Evolutionary conservation across 2,329 filamentous ascomycete species (phyloP).

Genomic region (Cladosporium sp.): DNA sequence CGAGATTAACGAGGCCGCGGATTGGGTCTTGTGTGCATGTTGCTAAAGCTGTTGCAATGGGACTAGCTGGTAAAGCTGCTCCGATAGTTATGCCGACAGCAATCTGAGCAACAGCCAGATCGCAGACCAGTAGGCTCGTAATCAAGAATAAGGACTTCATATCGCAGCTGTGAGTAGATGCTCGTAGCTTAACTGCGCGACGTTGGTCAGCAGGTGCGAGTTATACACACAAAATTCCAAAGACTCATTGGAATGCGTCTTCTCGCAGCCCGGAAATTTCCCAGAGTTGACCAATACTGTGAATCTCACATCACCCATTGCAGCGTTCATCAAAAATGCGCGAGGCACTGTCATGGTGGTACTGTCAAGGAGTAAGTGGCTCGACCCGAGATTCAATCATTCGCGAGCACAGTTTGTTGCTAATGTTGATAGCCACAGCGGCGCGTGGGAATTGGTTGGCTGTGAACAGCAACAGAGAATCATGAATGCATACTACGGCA

Average conservation of each 20-base stretch:
- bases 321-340: background rate
- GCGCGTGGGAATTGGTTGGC: background rate
- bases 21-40: background rate
- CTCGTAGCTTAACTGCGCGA: background rate
- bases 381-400: background rate
- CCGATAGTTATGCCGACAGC: background rate
- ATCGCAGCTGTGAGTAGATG: background rate
- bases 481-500: background rate
- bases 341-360: background rate
- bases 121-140: background rate
- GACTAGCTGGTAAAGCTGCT: background rate
- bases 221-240: background rate
- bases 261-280: background rate
- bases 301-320: background rate
- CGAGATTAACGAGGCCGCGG: background rate
- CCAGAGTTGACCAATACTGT: background rate
- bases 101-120: background rate
- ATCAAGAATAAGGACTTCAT: background rate
- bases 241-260: background rate
- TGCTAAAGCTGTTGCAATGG: background rate
- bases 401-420: background rate
- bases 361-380: background rate
- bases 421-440: background rate
- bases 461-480: background rate
- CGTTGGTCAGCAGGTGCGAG: background rate